These are phyloP conservation scores for Podila minutissima DNA, from an alignment of 192 early-diverging fungal genomes.

Conservation along the genomic window DNA sequence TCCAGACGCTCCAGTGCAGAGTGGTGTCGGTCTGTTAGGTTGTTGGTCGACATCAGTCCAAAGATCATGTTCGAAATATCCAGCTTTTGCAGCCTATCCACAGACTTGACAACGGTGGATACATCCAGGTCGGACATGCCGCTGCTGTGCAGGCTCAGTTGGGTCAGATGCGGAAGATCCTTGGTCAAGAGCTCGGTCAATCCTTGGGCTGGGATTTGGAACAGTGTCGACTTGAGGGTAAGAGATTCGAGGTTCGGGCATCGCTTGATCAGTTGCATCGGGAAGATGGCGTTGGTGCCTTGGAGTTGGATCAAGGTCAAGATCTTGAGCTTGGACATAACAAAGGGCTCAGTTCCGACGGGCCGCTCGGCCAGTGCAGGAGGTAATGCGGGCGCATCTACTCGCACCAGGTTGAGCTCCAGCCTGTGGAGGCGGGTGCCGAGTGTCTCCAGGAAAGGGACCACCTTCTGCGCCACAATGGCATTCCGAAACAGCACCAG, in stretches of 20 bases:
- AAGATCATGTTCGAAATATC: conserved; percentile 20
- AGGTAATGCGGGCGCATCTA: conserved; percentile 7
- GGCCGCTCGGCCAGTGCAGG: background rate
- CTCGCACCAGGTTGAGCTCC: conserved; percentile 21
- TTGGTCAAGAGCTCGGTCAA: background rate
- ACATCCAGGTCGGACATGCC: conserved; percentile 12
- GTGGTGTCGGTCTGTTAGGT: conserved; percentile 16
- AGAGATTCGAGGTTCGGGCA: conserved; percentile 34
- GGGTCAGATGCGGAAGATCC: conserved; percentile 12
- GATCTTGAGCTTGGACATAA: conserved; percentile 24
- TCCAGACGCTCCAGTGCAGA: conserved; percentile 16
- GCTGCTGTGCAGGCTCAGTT: background rate
- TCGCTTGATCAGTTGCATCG: conserved; percentile 15
- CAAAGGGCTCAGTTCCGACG: background rate
- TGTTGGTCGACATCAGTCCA: conserved; percentile 36
- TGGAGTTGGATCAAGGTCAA: conserved; percentile 9
- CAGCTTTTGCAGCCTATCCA: conserved; percentile 14
- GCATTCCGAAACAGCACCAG: conserved; percentile 18
- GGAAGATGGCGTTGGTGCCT: conserved; percentile 6
- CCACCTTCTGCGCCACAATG: conserved; percentile 13
- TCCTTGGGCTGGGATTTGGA: background rate
- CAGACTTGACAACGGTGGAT: conserved; percentile 12
- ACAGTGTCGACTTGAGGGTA: conserved; percentile 8
- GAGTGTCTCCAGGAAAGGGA: conserved; percentile 18
- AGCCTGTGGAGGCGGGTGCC: conserved; percentile 19